Conservation (phyloP, 495 filamentous ascomycete genomes). For the Jackrogersella minutella region DNA sequence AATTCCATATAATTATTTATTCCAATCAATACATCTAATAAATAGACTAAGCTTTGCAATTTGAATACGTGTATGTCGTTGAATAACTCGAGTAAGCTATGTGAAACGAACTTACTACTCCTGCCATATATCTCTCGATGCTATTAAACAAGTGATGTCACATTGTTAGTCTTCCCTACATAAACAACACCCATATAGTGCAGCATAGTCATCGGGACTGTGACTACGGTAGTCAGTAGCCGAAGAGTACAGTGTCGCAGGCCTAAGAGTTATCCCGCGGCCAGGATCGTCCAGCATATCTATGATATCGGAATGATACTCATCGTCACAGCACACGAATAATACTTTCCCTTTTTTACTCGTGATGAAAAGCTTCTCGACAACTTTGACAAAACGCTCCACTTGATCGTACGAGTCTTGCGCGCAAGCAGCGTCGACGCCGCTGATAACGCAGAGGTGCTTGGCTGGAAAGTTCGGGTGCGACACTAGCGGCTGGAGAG, state of each 20-base stretch:
- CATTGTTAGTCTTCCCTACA: too few relatives aligned
- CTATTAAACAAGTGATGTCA: too few relatives aligned
- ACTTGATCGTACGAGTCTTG: neutral
- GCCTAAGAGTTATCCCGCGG: neutral
- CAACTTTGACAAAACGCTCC: conserved; percentile 1
- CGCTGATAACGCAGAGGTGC: conserved; percentile 7
- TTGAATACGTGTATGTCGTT: neutral
- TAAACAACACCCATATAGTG: too few relatives aligned
- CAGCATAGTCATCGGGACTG: too few relatives aligned
- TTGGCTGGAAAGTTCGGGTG: neutral
- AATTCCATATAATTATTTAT: too few relatives aligned
- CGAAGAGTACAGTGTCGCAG: neutral
- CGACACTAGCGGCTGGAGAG: neutral
- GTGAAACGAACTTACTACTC: too few relatives aligned
- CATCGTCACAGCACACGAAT: neutral
- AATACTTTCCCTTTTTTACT: conserved; percentile 3
- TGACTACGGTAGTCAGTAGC: too few relatives aligned
- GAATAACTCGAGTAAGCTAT: neutral
- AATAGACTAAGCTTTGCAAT: neutral
- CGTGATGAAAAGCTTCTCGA: conserved; percentile 12
- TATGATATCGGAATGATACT: neutral
- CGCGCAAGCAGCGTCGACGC: conserved; percentile 2
- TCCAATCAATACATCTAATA: neutral
- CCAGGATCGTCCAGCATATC: neutral
- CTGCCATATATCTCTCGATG: too few relatives aligned